Conservation (phyloP, 2,329 filamentous ascomycete species). For the Beauveria medogensis region DNA sequence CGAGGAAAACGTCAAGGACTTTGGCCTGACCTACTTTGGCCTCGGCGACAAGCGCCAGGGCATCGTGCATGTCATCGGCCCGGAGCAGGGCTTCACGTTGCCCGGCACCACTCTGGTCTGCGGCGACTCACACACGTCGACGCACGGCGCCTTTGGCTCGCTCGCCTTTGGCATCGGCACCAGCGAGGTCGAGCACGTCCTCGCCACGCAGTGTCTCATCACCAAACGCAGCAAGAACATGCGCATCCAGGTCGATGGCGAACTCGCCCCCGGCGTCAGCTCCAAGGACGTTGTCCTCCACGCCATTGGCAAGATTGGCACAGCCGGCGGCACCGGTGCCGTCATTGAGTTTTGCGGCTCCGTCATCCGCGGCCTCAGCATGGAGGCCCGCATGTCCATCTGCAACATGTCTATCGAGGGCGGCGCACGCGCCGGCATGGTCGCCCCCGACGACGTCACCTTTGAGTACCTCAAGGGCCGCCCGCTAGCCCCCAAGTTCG, state of each 20-base stretch:
- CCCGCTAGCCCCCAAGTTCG: conserved; percentile 77
- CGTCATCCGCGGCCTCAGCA: conserved; percentile 79
- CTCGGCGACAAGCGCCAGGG: conserved; percentile 94
- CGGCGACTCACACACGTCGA: conserved; percentile 96
- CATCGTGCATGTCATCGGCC: conserved; percentile 96
- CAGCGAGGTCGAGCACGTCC: conserved; percentile 95
- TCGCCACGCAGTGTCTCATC: conserved; percentile 92
- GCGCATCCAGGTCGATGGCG: conserved; percentile 90
- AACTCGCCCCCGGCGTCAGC: conserved; percentile 82
- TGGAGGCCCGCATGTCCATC: conserved; percentile 98
- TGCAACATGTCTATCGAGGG: conserved; percentile 99
- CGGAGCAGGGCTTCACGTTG: conserved; percentile 96
- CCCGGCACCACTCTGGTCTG: conserved; percentile 96
- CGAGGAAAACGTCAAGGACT: conserved; percentile 95
- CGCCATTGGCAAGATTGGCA: conserved; percentile 88
- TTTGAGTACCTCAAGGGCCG: conserved; percentile 92
- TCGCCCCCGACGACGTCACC: conserved; percentile 87
- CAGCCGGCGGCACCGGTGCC: conserved; percentile 85
- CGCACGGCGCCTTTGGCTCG: conserved; percentile 91
- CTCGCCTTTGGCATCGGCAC: conserved; percentile 97
- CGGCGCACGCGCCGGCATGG: conserved; percentile 91
- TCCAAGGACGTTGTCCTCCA: conserved; percentile 94
- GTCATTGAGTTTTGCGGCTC: conserved; percentile 98
- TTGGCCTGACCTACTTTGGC: conserved; percentile 94
- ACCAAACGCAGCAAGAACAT: conserved; percentile 97